Evolutionary conservation across 306 rosid species (phyloP), one percentile per base, ranked within the genome.

Genomic region (Delonix regia): DNA sequence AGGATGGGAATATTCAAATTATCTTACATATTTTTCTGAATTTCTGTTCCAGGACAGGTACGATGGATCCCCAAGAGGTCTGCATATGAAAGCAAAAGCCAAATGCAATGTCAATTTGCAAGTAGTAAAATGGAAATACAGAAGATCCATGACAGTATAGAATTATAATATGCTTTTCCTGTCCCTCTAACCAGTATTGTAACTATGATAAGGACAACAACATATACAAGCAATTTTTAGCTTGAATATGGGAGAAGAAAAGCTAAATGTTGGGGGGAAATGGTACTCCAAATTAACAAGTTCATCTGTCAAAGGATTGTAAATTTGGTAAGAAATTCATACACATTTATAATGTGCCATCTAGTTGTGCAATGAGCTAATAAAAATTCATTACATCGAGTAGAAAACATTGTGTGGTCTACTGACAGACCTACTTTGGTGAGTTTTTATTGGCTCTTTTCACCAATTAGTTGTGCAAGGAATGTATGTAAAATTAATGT

Each of bases 61-160:
- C 27, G 97, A 87, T 5, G 97, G 92, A 81, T 94, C 98, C 47
- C 97, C 98, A 71, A 92, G 93, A 74, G 98, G 92, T 79, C 98
- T 94, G 92, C 94, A 87, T 7, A 16, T 57, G n/a, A 71, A 74
- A 61, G 10, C 51, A 75, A 78, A 45, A 67, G 36, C 53, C 53
- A 67, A 79, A 60, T 71, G 13, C 57, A 72, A 67, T 59, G 80
- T 83, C 77, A 86, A 67, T 62, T 67, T 39, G 5, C 21, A 53
- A 57, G 3, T 36, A 28, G 47, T 69, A 42, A 45, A 13, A 16
- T 47, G 49, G 18, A 73, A 27, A 74, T 33, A 33, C 19, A 33
- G n/a, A 59, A 24, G 65, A 59, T 22, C 41, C 55, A 18, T 27
- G 42, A 48, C 44, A 48, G 15, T 16, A 27, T 8, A 16, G 12